Base-by-base conservation (phyloP, 306 rosid species). In the Amphicarpaea edgeworthii region DNA sequence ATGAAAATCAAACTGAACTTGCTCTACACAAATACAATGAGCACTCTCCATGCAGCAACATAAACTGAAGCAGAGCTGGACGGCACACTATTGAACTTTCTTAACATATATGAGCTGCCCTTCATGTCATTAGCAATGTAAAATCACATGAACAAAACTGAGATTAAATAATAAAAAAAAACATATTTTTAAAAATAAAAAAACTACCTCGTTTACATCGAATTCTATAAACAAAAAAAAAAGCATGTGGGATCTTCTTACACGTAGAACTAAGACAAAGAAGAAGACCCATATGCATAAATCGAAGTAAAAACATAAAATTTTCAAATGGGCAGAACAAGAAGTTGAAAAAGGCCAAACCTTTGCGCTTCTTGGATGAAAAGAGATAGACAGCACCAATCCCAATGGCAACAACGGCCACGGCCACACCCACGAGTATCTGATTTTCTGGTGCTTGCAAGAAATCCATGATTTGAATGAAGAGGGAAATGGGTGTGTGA, bases 331-430 rank as follows among this genome's bases (percentile, higher is more conserved):
- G 66, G 46, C 0, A 73, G 16, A 43, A 57, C 0, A 47, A 16
- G 12, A 68, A 58, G 15, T 0, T 28, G 42, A 21, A 64, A 72
- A 61, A 47, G 64, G 14, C 49, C 9, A 65, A 50, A 93, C 98
- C 98, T 86, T 79, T 84, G 73, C 87, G 50, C 85, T 90, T 93
- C 54, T 75, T 87, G 12, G 90, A 88, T 28, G 93, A 83, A 62
- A 75, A 85, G 83, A 91, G 82, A 83, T 79, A 84, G 70, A 67
- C 21, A 66, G 89, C 93, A 69, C 77, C 93, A 69, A 61, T 68
- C 8, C 83, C 96, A 88, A 89, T 54, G 60, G 88, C 96, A n/a
- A 80, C 75, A 58, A 90, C 2, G 47, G 96, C 88, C 6, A 90
- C 87, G 0, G 84, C 84, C 0, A 75, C 88, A 50, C 90, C 96